These are phyloP conservation scores for Sphagnurus paluster DNA, from an alignment of 1,284 basidiomycete species.

Conservation along the genomic window DNA sequence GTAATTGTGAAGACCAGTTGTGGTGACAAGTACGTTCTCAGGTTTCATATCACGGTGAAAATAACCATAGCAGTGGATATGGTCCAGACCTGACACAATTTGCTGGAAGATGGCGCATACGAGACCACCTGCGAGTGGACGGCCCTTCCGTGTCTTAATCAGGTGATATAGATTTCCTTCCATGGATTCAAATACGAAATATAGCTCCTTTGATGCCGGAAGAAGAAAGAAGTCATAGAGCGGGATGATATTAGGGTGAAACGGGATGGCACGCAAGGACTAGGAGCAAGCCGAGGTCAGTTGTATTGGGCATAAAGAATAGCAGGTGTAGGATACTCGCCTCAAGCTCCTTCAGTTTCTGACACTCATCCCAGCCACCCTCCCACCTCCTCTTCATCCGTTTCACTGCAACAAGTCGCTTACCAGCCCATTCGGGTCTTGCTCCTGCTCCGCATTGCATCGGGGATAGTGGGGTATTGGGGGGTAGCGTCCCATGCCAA, in stretches of 20 bases:
- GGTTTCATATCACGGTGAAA: slow-evolving; percentile 99
- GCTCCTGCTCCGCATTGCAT: slow-evolving; percentile 91
- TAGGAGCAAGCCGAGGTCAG: slow-evolving; percentile 34
- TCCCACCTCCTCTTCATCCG: slow-evolving; percentile 98
- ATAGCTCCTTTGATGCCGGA: slow-evolving; percentile 91
- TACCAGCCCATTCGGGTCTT: slow-evolving; percentile 92
- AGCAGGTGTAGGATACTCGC: slow-evolving; percentile 46
- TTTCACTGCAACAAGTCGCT: slow-evolving; percentile 96
- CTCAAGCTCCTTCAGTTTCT: slow-evolving; percentile 94
- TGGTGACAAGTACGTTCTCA: slow-evolving; percentile 99
- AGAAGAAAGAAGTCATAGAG: slow-evolving; percentile 98
- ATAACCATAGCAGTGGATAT: slow-evolving; percentile 92
- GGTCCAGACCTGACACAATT: slow-evolving; percentile 87
- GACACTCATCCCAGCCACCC: slow-evolving; percentile 96
- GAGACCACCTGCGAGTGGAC: slow-evolving; percentile 92
- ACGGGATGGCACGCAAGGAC: slow-evolving; percentile 92
- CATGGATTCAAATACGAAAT: slow-evolving; percentile 99
- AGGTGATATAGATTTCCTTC: slow-evolving; percentile 99
- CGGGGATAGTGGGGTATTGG: slow-evolving; percentile 82
- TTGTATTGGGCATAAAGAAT: slow-evolving; percentile 15
- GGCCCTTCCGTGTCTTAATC: slow-evolving; percentile 94
- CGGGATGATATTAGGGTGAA: slow-evolving; percentile 97
- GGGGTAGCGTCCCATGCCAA: slow-evolving; percentile 95
- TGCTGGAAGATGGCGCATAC: slow-evolving; percentile 95
- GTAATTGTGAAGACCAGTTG: slow-evolving; percentile 95